Conservation (phyloP, 768 basidiomycete genomes). For the Dendrothele bispora region DNA sequence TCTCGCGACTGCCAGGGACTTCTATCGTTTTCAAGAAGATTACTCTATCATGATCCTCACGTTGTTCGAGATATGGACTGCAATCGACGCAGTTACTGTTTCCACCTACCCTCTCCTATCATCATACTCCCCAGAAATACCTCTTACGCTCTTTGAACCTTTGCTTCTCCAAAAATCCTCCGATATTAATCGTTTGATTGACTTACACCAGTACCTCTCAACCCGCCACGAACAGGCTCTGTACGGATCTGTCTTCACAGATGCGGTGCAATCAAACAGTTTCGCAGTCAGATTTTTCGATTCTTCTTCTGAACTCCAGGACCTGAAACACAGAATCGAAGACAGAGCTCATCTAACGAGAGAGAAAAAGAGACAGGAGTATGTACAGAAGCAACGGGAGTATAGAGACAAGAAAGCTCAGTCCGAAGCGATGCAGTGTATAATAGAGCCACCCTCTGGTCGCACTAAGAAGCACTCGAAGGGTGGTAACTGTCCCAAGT, state of each 20-base stretch:
- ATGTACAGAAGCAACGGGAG: conserved; percentile 11
- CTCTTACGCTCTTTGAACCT: conserved; percentile 33
- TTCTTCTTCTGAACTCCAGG: conserved; percentile 17
- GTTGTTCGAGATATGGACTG: conserved; percentile 48
- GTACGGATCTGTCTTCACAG: conserved; percentile 34
- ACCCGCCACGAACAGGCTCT: conserved; percentile 21
- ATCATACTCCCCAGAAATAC: conserved; percentile 47
- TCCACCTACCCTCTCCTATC: conserved; percentile 34
- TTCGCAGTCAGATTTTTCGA: conserved; percentile 38
- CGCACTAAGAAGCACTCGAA: conserved; percentile 1
- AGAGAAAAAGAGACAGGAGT: conserved; percentile 18
- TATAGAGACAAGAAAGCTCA: conserved; percentile 4
- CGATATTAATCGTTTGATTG: conserved; percentile 25
- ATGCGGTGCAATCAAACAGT: conserved; percentile 8
- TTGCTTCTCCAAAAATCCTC: conserved; percentile 37
- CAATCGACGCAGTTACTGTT: conserved; percentile 38
- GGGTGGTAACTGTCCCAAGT: conserved; percentile 25
- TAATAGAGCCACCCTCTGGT: too few species aligned
- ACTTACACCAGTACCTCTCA: conserved; percentile 29
- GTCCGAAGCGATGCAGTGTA: too few species aligned
- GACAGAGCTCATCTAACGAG: conserved; percentile 20
- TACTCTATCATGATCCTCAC: conserved; percentile 45
- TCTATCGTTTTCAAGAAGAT: conserved; percentile 34
- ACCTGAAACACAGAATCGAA: conserved; percentile 27
- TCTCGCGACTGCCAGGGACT: conserved; percentile 18